These are phyloP conservation scores for Ambrosia artemisiifolia DNA, from an alignment of 129 eudicot species.

Conservation along the genomic window DNA sequence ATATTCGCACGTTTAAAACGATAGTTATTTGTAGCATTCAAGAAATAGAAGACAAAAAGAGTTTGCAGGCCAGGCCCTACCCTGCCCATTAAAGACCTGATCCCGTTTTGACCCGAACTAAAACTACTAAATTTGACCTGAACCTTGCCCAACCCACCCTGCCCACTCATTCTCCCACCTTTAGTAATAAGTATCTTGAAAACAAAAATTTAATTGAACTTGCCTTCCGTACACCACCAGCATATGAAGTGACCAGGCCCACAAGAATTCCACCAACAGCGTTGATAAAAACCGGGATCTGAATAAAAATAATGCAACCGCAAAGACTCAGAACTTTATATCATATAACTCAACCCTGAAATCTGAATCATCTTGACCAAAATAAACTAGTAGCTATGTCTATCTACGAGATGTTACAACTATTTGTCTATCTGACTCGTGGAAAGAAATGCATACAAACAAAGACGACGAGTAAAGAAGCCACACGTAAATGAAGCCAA, in stretches of 20 bases:
- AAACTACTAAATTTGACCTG: background rate
- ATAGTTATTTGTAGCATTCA: background rate
- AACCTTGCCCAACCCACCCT: background rate
- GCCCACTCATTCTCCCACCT: background rate
- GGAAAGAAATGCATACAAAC: background rate
- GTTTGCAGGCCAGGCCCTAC: background rate
- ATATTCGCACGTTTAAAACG: background rate
- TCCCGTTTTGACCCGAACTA: background rate
- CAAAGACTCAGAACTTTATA: background rate
- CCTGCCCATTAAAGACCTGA: background rate
- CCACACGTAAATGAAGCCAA: background rate
- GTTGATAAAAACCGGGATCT: slow-evolving; percentile 85
- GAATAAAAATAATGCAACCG: slow-evolving; percentile 16
- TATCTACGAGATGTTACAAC: background rate
- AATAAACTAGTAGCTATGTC: background rate
- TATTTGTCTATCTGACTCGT: background rate
- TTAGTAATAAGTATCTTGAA: background rate
- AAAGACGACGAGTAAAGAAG: too few species aligned
- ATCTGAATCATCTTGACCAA: background rate
- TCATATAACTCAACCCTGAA: background rate
- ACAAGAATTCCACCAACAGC: slow-evolving; percentile 91
- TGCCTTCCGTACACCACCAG: slow-evolving; percentile 97
- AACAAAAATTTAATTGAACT: slow-evolving; percentile 17
- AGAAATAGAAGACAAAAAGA: background rate
- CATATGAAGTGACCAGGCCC: slow-evolving; percentile 91